Evolutionary conservation across 1,284 basidiomycete species (phyloP).

Genomic region (Cutaneotrichosporon daszewskae): DNA sequence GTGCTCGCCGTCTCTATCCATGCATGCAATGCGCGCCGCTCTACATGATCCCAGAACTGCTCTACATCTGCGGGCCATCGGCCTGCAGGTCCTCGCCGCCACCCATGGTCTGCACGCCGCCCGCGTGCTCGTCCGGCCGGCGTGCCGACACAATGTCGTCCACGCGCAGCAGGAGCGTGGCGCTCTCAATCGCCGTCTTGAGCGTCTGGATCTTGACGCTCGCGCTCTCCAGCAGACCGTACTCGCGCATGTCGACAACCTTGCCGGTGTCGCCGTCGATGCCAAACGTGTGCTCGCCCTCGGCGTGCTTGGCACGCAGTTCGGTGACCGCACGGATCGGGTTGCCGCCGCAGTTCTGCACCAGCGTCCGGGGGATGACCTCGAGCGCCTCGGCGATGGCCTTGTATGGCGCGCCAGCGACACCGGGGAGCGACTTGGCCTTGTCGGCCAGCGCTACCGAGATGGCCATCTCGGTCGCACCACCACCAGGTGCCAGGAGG

Average conservation of each 20-base stretch:
- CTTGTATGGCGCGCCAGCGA: conserved; percentile 83
- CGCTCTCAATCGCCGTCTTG: conserved; percentile 95
- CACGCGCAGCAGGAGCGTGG: conserved; percentile 84
- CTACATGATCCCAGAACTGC: background rate
- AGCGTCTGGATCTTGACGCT: conserved; percentile 97
- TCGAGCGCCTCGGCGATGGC: conserved; percentile 96
- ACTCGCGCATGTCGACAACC: conserved; percentile 89
- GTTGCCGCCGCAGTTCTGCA: conserved; percentile 95
- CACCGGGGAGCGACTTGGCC: conserved; percentile 71
- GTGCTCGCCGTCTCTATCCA: too few species aligned
- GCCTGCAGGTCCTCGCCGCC: conserved; percentile 13
- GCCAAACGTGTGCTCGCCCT: conserved; percentile 83
- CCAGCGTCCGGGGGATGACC: conserved; percentile 90
- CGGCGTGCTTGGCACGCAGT: conserved; percentile 83
- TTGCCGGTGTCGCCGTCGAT: conserved; percentile 94
- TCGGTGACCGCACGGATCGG: conserved; percentile 88
- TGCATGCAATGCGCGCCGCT: conserved; percentile 4
- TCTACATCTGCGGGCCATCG: conserved; percentile 8
- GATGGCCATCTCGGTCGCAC: conserved; percentile 97
- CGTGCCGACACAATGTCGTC: conserved; percentile 90
- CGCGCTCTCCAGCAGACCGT: conserved; percentile 89
- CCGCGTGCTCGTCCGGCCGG: conserved; percentile 38
- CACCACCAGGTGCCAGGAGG: conserved; percentile 82
- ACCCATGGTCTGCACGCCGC: conserved; percentile 44
- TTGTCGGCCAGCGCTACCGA: conserved; percentile 80